Evolutionary conservation across 2,329 filamentous ascomycete species (phyloP).

Genomic region (Phoma sp.): DNA sequence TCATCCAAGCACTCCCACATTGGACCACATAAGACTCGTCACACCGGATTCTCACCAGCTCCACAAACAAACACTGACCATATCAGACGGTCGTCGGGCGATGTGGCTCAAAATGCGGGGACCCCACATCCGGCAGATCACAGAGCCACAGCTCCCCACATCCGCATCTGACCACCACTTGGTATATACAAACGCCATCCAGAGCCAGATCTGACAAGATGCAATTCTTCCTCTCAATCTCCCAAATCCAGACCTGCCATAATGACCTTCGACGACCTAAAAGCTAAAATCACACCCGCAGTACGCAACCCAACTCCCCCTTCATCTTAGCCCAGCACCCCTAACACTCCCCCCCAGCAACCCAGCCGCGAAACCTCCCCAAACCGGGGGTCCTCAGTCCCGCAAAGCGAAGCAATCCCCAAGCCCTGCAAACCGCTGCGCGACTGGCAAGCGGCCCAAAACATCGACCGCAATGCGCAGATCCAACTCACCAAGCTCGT

Average conservation of each 20-base stretch:
- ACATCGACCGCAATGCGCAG: conserved; percentile 53
- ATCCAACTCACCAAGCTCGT: conserved; percentile 56
- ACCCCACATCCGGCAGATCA: conserved; percentile 34
- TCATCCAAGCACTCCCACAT: too few species aligned
- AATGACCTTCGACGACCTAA: conserved; percentile 42
- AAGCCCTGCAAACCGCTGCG: conserved; percentile 42
- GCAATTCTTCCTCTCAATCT: too few species aligned
- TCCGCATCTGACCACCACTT: neutral
- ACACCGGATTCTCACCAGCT: neutral
- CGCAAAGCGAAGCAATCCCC: conserved; percentile 48
- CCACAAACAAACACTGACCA: neutral
- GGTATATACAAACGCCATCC: neutral
- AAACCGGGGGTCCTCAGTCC: conserved; percentile 50
- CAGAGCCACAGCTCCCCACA: conserved; percentile 12
- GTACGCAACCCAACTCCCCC: conserved; percentile 22
- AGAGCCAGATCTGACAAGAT: neutral
- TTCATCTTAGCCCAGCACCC: neutral
- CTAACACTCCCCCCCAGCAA: conserved; percentile 21
- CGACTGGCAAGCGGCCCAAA: conserved; percentile 47
- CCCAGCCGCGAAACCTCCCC: conserved; percentile 45
- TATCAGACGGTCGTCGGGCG: neutral
- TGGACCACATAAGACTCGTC: too few species aligned
- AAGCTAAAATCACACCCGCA: conserved; percentile 40
- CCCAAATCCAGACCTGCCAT: neutral
- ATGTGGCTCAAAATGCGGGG: conserved; percentile 17